phyloP scores from a whole-genome alignment of 345 rosid genomes.

The Acer yangbiense region DNA sequence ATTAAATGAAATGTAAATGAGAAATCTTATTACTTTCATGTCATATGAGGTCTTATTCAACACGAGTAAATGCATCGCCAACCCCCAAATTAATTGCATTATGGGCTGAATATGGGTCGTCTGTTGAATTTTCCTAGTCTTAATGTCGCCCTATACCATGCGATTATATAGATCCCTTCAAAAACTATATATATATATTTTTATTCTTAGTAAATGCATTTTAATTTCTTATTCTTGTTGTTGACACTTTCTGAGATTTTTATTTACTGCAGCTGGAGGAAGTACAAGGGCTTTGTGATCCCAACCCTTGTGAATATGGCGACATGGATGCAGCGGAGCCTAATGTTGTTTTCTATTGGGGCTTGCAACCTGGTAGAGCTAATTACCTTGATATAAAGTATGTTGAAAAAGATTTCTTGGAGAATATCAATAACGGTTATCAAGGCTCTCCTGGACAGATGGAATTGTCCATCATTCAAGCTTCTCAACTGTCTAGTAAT shows the following conservation, averaged over 20 bases:
- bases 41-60: neutral
- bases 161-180: neutral
- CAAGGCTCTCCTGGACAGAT: slow-evolving; percentile 37
- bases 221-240: neutral
- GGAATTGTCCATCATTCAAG: slow-evolving; percentile 44
- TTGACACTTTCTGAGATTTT: slow-evolving; percentile 7
- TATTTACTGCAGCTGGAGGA: slow-evolving; percentile 48
- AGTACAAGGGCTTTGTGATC: slow-evolving; percentile 54
- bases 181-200: neutral
- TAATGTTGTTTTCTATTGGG: slow-evolving; percentile 50
- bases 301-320: slow-evolving; percentile 51
- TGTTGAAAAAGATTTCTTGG: slow-evolving; percentile 44
- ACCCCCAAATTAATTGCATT: neutral
- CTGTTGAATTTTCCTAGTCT: neutral
- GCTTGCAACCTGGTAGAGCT: slow-evolving; percentile 40
- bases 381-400: slow-evolving; percentile 31
- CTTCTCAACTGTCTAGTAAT: slow-evolving; percentile 41
- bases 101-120: neutral
- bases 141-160: neutral
- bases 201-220: neutral
- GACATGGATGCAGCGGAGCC: slow-evolving; percentile 38
- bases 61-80: neutral
- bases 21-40: neutral
- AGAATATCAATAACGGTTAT: slow-evolving; percentile 39
- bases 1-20: neutral